Conservation (phyloP, 1,139 yeast genomes). For the Petasospora rhodanensis region DNA sequence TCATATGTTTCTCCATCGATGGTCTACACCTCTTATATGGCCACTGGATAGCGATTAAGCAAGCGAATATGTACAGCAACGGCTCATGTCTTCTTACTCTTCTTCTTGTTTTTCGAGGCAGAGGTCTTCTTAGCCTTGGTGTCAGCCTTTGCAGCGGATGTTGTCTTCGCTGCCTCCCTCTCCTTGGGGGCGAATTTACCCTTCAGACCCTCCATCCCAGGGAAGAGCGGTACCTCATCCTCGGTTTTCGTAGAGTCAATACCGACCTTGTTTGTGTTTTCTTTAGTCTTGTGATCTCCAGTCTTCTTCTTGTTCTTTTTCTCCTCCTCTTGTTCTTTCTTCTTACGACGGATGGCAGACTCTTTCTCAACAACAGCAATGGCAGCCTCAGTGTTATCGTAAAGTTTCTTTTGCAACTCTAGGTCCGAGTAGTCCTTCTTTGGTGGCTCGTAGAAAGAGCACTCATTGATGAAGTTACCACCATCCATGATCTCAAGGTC, state of each 20-base stretch:
- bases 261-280: constrained; percentile 4
- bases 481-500: constrained; percentile 56
- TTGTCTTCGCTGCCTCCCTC: not conserved
- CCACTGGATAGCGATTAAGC: too few species aligned
- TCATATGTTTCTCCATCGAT: too few species aligned
- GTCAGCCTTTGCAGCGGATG: not conserved
- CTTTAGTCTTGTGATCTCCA: not conserved
- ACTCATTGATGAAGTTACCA: constrained; percentile 70
- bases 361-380: constrained; percentile 61
- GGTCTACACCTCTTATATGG: too few species aligned
- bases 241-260: constrained; percentile 3
- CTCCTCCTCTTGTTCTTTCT: constrained; percentile 8
- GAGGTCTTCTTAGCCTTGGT: not conserved
- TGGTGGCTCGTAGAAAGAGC: constrained; percentile 53
- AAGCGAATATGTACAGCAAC: not conserved
- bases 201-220: constrained; percentile 12
- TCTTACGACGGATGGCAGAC: constrained; percentile 62
- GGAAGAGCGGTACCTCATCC: constrained; percentile 14
- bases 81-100: not conserved
- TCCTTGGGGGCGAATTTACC: constrained; percentile 7
- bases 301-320: constrained; percentile 3
- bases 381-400: constrained; percentile 52
- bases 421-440: constrained; percentile 61
- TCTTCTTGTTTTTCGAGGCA: not conserved
- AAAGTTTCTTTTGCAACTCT: constrained; percentile 58